Evolutionary conservation across 257 asterid species (phyloP).

Genomic region (Solanum lycopersicoides): DNA sequence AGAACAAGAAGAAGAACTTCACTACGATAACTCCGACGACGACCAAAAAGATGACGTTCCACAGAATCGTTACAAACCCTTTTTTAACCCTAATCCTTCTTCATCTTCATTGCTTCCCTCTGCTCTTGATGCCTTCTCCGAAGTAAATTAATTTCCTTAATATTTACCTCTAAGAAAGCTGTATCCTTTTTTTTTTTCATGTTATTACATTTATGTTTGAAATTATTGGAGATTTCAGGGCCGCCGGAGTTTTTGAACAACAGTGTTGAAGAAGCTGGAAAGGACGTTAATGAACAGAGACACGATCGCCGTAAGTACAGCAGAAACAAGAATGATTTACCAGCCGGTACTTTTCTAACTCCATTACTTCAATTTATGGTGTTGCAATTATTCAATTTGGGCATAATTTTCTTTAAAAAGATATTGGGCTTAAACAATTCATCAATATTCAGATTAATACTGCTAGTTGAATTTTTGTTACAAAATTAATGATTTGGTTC

Average conservation of each 20-base stretch:
- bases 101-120: conserved; percentile 76
- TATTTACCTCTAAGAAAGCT: background rate
- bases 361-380: background rate
- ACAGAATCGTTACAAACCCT: conserved; percentile 49
- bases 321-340: conserved; percentile 58
- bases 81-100: conserved; percentile 55
- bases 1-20: background rate
- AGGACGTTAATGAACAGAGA: conserved; percentile 38
- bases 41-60: conserved; percentile 23
- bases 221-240: conserved; percentile 49
- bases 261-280: conserved; percentile 34
- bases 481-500: background rate
- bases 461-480: background rate
- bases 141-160: conserved; percentile 27
- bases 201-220: background rate
- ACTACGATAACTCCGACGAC: conserved; percentile 25
- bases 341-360: conserved; percentile 43
- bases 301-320: conserved; percentile 49
- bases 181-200: background rate
- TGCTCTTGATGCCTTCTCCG: conserved; percentile 80
- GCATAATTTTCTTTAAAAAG: background rate
- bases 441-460: background rate
- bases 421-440: background rate
- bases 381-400: background rate
- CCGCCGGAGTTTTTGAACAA: conserved; percentile 92